These are phyloP conservation scores for Pezicula neosporulosa DNA, from an alignment of 2,329 filamentous ascomycete genomes.

Conservation along the genomic window DNA sequence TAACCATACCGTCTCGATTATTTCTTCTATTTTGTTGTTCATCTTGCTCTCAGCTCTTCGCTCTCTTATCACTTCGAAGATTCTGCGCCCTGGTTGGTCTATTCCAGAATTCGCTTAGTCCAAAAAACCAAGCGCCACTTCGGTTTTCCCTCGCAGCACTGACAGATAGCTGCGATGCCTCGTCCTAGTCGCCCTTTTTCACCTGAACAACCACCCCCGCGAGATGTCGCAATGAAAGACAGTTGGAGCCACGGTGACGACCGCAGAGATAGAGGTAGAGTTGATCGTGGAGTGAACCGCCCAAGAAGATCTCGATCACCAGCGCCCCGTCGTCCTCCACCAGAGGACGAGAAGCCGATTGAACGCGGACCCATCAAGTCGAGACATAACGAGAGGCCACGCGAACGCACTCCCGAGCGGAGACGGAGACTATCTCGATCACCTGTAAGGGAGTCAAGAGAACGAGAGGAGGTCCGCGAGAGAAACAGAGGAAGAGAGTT, in stretches of 20 bases:
- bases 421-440: conserved; percentile 26
- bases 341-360: conserved; percentile 27
- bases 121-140: conserved; percentile 2
- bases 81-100: too few relatives aligned
- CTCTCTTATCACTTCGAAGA: too few relatives aligned
- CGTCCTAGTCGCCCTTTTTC: conserved; percentile 4
- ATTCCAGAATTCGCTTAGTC: neutral
- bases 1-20: too few relatives aligned
- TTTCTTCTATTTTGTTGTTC: too few relatives aligned
- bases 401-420: conserved; percentile 25
- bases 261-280: conserved; percentile 38
- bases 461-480: conserved; percentile 26
- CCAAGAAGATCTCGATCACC: conserved; percentile 32
- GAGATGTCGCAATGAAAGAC: conserved; percentile 39
- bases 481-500: conserved; percentile 31
- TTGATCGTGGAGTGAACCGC: conserved; percentile 33
- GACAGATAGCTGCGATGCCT: neutral
- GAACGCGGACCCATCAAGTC: conserved; percentile 27
- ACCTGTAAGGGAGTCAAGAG: conserved; percentile 22
- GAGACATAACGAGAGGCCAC: conserved; percentile 19
- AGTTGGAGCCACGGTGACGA: conserved; percentile 37
- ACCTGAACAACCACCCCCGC: conserved; percentile 19
- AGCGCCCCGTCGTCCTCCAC: conserved; percentile 23
- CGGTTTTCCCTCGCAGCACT: neutral
- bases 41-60: too few relatives aligned